These are phyloP conservation scores for Tylopilus sp. DNA, from an alignment of 768 basidiomycete genomes.

Conservation along the genomic window DNA sequence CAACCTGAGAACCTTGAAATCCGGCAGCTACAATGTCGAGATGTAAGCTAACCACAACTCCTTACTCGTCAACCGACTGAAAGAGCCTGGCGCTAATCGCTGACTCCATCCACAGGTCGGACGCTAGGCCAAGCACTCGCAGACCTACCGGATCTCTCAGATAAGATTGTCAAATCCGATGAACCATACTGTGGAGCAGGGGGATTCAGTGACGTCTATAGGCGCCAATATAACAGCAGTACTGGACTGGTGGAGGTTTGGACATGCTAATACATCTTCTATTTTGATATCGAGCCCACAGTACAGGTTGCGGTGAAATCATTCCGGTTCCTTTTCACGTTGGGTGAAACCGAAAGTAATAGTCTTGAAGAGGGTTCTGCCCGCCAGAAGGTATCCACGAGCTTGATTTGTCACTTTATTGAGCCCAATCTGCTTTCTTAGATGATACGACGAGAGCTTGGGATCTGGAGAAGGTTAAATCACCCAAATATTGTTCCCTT, in stretches of 20 bases:
- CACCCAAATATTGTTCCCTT: slow-evolving; percentile 5
- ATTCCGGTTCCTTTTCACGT: slow-evolving; percentile 4
- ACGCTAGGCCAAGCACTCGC: background rate
- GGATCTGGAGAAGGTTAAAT: background rate
- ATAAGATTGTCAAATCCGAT: background rate
- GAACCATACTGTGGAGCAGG: background rate
- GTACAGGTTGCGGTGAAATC: slow-evolving; percentile 5
- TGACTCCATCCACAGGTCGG: too few relatives aligned
- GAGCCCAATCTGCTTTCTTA: background rate
- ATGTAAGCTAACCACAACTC: too few relatives aligned
- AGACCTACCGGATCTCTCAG: background rate
- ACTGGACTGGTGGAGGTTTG: background rate
- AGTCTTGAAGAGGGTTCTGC: background rate
- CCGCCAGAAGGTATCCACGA: too few relatives aligned
- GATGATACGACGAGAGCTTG: slow-evolving; percentile 5
- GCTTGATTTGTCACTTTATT: too few relatives aligned
- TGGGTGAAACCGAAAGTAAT: background rate
- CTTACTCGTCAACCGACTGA: too few relatives aligned
- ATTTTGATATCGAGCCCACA: background rate
- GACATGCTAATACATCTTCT: background rate
- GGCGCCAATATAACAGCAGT: background rate
- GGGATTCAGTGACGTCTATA: slow-evolving; percentile 1
- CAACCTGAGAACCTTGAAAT: too few relatives aligned
- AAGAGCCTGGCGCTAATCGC: too few relatives aligned
- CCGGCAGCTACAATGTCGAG: too few relatives aligned